Evolutionary conservation across 192 early-diverging fungal genomes (phyloP).

Genomic region (Blastocladiella britannica): DNA sequence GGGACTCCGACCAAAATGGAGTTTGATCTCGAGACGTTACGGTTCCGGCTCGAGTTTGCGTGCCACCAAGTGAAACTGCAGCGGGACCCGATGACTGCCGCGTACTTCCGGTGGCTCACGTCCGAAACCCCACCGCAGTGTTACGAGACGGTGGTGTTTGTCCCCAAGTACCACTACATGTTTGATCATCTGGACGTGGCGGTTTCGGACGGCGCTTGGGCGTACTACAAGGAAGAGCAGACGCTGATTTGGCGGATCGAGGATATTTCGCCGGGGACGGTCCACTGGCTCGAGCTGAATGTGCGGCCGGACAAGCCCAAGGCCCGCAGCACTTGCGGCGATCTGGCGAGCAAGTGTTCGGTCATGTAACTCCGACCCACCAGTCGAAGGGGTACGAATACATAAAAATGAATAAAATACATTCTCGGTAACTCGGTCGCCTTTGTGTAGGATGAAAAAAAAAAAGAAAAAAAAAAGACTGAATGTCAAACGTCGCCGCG

Average conservation of each 20-base stretch:
- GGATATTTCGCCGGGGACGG: background rate
- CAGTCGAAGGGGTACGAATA: no score
- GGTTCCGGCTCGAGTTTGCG: slow-evolving; percentile 21
- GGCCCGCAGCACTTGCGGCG: no score
- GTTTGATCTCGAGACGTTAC: slow-evolving; percentile 36
- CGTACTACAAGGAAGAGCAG: slow-evolving; percentile 41
- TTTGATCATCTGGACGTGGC: slow-evolving; percentile 22
- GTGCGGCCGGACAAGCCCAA: no score
- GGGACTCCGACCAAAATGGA: slow-evolving; percentile 34
- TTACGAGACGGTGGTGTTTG: slow-evolving; percentile 41
- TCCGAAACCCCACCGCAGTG: slow-evolving; percentile 8
- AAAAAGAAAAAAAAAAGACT: no score
- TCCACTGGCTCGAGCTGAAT: no score
- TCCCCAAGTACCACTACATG: slow-evolving; percentile 53
- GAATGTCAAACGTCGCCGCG: no score
- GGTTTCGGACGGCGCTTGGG: slow-evolving; percentile 48
- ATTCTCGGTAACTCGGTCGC: no score
- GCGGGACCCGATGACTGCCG: slow-evolving; percentile 4
- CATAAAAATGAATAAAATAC: no score
- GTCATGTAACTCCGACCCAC: no score
- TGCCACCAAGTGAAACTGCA: background rate
- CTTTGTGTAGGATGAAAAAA: no score
- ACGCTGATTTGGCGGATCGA: slow-evolving; percentile 15
- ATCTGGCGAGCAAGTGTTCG: no score
- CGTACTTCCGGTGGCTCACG: slow-evolving; percentile 8